Evolutionary conservation across 83 land plant species (phyloP), one percentile per base, ranked within the genome.

Genomic region (Picea abies): DNA sequence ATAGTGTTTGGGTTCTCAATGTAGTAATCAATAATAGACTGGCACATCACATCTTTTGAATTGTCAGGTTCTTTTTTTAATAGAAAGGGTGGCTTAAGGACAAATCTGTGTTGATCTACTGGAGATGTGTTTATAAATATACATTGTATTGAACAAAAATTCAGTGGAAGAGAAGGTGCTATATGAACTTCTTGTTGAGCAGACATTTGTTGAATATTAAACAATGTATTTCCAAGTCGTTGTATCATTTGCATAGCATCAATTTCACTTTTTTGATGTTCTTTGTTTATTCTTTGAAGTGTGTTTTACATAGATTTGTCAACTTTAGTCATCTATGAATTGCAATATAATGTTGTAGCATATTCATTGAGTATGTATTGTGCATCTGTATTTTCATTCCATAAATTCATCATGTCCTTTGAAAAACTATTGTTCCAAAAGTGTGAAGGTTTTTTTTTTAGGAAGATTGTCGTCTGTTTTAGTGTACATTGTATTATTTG

Each of bases 1-100:
- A 67, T 12, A 25, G 2, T 2, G 2, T 11, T 0, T 12, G 39
- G 16, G 0, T 0, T 0, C 1, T 1, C 0, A 0, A 68, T 29
- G 5, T 68, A 68, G 6, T 32, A 26, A 67, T 23, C 5, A 10
- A 67, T 67, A 23, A 67, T 14, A 10, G 39, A 67, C 12, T 29
- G 4, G 15, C 71, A 29, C 71, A 67, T 67, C 1, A 67, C 15
- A 12, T 29, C 32, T 29, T 67, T 14, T 9, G 4, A 29, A 0
- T 12, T 15, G 32, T 67, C 1, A 1, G 19, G 37, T 12, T 67
- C 39, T 2, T 0, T 1, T 23, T 67, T 29, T 29, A 67, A 25
- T 0, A 67, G 4, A 3, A 9, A 0, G 1, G 2, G 2, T 0
- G 16, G 4, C 17, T 29, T 67, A 1, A 25, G 15, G 15, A 67